These are phyloP conservation scores for Geranium incanum DNA, from an alignment of 441 rosid species.

Conservation along the genomic window DNA sequence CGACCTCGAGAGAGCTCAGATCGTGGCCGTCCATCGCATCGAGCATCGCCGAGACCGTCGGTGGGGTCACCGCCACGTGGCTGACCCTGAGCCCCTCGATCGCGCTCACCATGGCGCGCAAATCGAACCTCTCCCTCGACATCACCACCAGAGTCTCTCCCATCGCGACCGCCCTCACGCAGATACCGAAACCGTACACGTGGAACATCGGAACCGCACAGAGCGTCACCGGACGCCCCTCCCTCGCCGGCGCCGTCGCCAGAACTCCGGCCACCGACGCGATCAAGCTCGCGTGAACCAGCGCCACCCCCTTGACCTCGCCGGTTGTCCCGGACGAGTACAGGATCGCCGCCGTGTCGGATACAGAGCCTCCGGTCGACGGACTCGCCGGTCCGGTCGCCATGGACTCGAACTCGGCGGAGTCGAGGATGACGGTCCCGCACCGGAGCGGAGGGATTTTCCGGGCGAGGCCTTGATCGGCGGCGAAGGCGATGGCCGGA, in stretches of 20 bases:
- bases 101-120: constrained; percentile 26
- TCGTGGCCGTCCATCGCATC: constrained; percentile 24
- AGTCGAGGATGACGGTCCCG: constrained; percentile 32
- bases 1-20: constrained; percentile 45
- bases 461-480: constrained; percentile 24
- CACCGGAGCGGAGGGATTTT: constrained; percentile 30
- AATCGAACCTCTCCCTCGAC: constrained; percentile 25
- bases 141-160: constrained; percentile 35
- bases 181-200: constrained; percentile 34
- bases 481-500: constrained; percentile 42
- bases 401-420: constrained; percentile 38
- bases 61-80: constrained; percentile 49
- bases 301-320: constrained; percentile 42
- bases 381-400: constrained; percentile 8
- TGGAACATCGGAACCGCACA: constrained; percentile 49
- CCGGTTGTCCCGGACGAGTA: constrained; percentile 71
- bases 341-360: constrained; percentile 52
- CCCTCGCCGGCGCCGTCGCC: constrained; percentile 26
- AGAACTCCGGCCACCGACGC: constrained; percentile 23
- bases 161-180: constrained; percentile 29
- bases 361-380: constrained; percentile 24
- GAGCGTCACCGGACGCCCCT: constrained; percentile 23
- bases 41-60: constrained; percentile 37
- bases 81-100: constrained; percentile 31
- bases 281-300: constrained; percentile 43